Conservation (phyloP, 2,329 filamentous ascomycete genomes). For the Rutstroemia sp. region DNA sequence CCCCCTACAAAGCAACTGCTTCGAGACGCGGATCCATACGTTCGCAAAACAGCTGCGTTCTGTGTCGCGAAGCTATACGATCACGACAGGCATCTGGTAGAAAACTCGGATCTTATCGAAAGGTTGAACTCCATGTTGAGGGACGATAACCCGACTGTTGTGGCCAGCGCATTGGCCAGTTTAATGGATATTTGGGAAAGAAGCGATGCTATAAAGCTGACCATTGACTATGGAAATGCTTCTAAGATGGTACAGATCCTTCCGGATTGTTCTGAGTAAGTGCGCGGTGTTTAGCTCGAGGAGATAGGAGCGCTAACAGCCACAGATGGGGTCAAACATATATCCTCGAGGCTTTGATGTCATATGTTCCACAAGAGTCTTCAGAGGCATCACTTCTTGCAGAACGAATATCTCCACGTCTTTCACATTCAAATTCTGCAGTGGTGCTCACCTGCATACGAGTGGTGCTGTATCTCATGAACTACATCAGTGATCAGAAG, state of each 20-base stretch:
- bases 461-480: slow-evolving; percentile 96
- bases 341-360: slow-evolving; percentile 95
- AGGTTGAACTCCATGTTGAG: slow-evolving; percentile 80
- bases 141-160: slow-evolving; percentile 95
- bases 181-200: slow-evolving; percentile 98
- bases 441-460: slow-evolving; percentile 95
- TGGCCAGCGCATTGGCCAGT: slow-evolving; percentile 83
- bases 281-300: slow-evolving; percentile 15
- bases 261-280: slow-evolving; percentile 93
- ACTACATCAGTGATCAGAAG: slow-evolving; percentile 91
- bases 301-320: neutral
- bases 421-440: slow-evolving; percentile 94
- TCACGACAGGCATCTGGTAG: slow-evolving; percentile 84
- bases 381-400: slow-evolving; percentile 83
- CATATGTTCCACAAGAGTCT: slow-evolving; percentile 89
- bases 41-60: slow-evolving; percentile 93
- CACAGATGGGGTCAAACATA: slow-evolving; percentile 95
- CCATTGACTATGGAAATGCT: slow-evolving; percentile 94
- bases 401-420: slow-evolving; percentile 86
- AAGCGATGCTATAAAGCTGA: slow-evolving; percentile 94
- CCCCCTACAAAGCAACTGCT: slow-evolving; percentile 77
- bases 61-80: slow-evolving; percentile 97
- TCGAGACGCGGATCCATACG: slow-evolving; percentile 84
- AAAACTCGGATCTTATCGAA: slow-evolving; percentile 86
- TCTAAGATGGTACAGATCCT: slow-evolving; percentile 97